Evolutionary conservation across 225 moss, liverwort and hornwort species (phyloP).

Genomic region (Climacium dendroides): DNA sequence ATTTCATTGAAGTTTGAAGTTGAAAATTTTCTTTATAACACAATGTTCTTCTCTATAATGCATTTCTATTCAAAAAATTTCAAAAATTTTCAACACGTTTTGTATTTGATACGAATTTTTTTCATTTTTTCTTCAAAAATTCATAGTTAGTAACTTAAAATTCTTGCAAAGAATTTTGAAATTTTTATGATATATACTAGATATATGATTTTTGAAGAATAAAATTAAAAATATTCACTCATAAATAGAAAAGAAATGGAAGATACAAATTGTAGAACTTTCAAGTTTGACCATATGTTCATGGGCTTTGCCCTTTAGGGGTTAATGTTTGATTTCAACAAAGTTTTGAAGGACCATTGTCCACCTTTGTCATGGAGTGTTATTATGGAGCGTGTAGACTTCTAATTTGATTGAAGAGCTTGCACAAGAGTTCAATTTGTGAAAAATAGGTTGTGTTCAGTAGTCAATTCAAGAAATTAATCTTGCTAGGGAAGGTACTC

Average conservation of each 20-base stretch:
- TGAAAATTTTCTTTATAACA: neutral
- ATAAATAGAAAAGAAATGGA: neutral
- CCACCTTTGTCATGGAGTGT: too few relatives aligned
- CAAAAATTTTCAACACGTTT: neutral
- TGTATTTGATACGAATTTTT: neutral
- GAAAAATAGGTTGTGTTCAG: neutral
- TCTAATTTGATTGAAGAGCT: neutral
- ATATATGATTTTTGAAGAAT: neutral
- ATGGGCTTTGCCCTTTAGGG: rapidly evolving
- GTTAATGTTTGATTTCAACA: neutral
- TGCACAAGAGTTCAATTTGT: neutral
- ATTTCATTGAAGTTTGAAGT: neutral
- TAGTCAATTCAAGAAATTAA: neutral
- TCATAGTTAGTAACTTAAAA: neutral
- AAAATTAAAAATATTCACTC: neutral
- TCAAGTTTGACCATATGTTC: neutral
- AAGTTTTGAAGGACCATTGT: neutral
- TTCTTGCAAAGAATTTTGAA: neutral
- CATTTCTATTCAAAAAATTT: rapidly evolving
- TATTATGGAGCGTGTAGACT: neutral
- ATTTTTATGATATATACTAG: neutral
- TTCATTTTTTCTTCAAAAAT: neutral
- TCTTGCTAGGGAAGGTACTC: neutral
- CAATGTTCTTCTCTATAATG: neutral
- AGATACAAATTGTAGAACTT: neutral